Evolutionary conservation across 148 eudicot species (phyloP).

Genomic region (Camellia sinensis): DNA sequence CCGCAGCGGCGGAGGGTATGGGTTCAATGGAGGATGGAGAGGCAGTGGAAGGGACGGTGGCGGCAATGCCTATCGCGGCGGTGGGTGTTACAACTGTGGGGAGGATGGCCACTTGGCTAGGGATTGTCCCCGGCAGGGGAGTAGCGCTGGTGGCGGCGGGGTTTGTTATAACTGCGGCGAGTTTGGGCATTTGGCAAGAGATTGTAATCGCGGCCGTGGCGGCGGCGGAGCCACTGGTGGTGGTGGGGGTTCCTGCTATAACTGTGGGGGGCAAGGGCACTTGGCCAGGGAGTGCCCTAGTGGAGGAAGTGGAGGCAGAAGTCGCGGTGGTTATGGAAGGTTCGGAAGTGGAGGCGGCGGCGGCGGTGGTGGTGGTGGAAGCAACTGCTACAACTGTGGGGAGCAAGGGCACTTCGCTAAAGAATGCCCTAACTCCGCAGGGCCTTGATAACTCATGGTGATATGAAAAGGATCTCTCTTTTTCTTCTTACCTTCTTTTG

Average conservation of each 20-base stretch:
- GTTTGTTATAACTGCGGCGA: conserved; percentile 34
- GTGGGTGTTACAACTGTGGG: conserved; percentile 33
- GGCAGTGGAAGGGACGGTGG: conserved; percentile 15
- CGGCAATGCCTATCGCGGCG: conserved; percentile 20
- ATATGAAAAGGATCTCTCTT: not conserved
- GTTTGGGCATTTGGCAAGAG: conserved; percentile 32
- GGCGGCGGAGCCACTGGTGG: conserved; percentile 20
- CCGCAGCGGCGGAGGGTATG: conserved; percentile 21
- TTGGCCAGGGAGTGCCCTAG: conserved; percentile 48
- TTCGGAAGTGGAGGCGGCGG: conserved; percentile 29
- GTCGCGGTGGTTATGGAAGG: conserved; percentile 21
- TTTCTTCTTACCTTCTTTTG: not conserved
- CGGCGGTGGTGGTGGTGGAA: conserved; percentile 19
- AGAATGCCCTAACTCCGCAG: conserved; percentile 31
- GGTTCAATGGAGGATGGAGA: conserved; percentile 14
- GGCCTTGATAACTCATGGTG: not conserved
- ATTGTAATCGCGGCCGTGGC: conserved; percentile 19
- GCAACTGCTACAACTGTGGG: conserved; percentile 37
- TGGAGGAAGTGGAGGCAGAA: conserved; percentile 16
- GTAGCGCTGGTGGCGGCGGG: conserved; percentile 25
- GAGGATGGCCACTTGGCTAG: conserved; percentile 35
- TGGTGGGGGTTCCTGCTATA: conserved; percentile 22
- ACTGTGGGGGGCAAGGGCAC: conserved; percentile 39
- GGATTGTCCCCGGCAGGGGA: conserved; percentile 24
- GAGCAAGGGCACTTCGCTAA: conserved; percentile 48